phyloP scores from a whole-genome alignment of 2,329 filamentous ascomycete species.

The Aspergillus uvarum region DNA sequence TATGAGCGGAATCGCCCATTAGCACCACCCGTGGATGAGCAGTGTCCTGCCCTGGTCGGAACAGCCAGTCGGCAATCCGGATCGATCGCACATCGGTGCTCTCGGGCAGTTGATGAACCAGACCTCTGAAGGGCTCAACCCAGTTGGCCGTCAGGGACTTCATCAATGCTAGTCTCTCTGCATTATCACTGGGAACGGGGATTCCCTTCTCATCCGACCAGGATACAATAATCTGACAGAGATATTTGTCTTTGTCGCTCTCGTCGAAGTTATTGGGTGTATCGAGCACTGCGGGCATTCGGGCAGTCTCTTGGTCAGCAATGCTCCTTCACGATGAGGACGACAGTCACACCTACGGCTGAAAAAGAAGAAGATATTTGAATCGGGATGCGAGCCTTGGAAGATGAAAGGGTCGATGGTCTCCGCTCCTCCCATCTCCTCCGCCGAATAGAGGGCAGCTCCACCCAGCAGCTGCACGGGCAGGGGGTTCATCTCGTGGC shows the following conservation, averaged over 20 bases:
- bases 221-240: slow-evolving; percentile 53
- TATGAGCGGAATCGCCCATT: slow-evolving; percentile 57
- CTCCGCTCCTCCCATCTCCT: slow-evolving; percentile 45
- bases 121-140: slow-evolving; percentile 51
- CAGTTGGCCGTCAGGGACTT: slow-evolving; percentile 48
- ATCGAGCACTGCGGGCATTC: slow-evolving; percentile 45
- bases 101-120: slow-evolving; percentile 44
- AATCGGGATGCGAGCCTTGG: slow-evolving; percentile 54
- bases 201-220: slow-evolving; percentile 47
- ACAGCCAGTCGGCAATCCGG: slow-evolving; percentile 51
- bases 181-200: slow-evolving; percentile 43
- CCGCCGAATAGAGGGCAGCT: slow-evolving; percentile 43
- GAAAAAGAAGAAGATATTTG: slow-evolving; percentile 55
- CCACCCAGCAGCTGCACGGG: slow-evolving; percentile 53
- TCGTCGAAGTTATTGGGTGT: slow-evolving; percentile 46
- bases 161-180: slow-evolving; percentile 46
- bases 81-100: slow-evolving; percentile 48
- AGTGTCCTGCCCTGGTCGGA: slow-evolving; percentile 34
- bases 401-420: slow-evolving; percentile 56
- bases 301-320: background rate
- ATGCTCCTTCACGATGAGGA: background rate
- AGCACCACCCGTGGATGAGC: slow-evolving; percentile 46
- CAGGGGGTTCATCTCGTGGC: slow-evolving; percentile 39
- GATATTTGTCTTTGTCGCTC: slow-evolving; percentile 39
- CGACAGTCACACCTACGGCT: slow-evolving; percentile 41